phyloP scores from a whole-genome alignment of 75 land plant species.

The Pinus tabuliformis region DNA sequence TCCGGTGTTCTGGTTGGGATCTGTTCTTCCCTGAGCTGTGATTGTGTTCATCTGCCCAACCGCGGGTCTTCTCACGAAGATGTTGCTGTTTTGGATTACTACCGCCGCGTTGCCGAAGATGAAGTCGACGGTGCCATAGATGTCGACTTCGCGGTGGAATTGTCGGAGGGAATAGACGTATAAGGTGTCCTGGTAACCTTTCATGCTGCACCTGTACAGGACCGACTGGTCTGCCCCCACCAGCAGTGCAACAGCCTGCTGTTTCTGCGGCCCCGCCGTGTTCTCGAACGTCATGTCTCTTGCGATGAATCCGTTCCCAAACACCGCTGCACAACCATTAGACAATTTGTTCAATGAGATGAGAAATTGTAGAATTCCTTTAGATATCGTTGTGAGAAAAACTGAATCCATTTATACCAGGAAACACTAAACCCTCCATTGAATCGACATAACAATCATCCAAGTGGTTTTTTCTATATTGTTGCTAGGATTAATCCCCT shows the following conservation, averaged over 20 bases:
- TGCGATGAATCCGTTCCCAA: constrained; percentile 41
- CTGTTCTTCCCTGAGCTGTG: constrained; percentile 41
- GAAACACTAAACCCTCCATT: no score
- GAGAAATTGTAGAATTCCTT: neutral
- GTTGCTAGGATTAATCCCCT: no score
- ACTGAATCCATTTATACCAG: no score
- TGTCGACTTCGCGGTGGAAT: constrained; percentile 44
- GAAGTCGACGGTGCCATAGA: constrained; percentile 63
- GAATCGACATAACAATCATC: no score
- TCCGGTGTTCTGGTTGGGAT: constrained; percentile 39
- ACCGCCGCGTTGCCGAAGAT: constrained; percentile 62
- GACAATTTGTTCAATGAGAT: neutral
- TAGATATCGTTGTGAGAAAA: neutral
- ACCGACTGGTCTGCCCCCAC: constrained; percentile 35
- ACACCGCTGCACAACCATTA: constrained; percentile 22
- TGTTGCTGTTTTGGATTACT: constrained; percentile 42
- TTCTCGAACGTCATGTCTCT: constrained; percentile 43
- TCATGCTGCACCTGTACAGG: constrained; percentile 32
- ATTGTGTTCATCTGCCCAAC: constrained; percentile 26
- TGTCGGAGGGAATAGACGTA: constrained; percentile 45
- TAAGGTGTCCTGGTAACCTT: constrained; percentile 58
- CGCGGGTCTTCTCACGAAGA: constrained; percentile 25
- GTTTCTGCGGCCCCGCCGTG: constrained; percentile 42
- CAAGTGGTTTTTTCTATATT: no score
- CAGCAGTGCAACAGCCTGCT: constrained; percentile 40